Evolutionary conservation across 371 early-diverging fungal genomes (phyloP).

Genomic region (Apophysomyces elegans): DNA sequence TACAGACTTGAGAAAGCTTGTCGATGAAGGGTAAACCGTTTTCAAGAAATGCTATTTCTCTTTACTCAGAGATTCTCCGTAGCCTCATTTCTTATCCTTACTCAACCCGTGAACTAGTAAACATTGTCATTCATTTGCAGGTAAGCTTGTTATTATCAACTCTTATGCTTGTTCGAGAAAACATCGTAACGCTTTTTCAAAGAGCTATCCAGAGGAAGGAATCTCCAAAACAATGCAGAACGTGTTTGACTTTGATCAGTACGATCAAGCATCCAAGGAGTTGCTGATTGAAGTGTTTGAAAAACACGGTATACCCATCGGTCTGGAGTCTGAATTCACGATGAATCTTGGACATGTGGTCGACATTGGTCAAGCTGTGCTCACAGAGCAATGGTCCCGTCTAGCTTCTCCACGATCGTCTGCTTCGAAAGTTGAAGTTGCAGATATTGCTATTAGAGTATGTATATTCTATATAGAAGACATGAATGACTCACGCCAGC

Average conservation of each 20-base stretch:
- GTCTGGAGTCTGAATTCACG: conserved; percentile 73
- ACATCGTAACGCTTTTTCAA: no score
- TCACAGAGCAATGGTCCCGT: conserved; percentile 70
- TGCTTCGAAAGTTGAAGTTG: conserved; percentile 23
- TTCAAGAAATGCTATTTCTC: background rate
- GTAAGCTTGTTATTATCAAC: conserved; percentile 17
- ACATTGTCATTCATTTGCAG: conserved; percentile 79
- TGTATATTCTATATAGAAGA: conserved; percentile 11
- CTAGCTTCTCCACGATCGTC: conserved; percentile 17
- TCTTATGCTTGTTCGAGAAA: background rate
- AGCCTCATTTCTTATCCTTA: conserved; percentile 81
- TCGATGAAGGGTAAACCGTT: conserved; percentile 66
- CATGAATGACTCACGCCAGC: background rate
- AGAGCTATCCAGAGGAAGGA: conserved; percentile 73
- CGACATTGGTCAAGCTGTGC: conserved; percentile 54
- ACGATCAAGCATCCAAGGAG: conserved; percentile 67
- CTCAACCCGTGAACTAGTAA: conserved; percentile 84
- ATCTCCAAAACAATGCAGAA: conserved; percentile 77
- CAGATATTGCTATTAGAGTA: conserved; percentile 48
- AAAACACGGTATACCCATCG: conserved; percentile 81
- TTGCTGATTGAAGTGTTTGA: conserved; percentile 75
- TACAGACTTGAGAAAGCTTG: conserved; percentile 73
- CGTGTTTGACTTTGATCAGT: conserved; percentile 87
- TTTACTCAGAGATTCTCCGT: background rate
- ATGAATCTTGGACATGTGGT: conserved; percentile 65